Base-by-base conservation (phyloP, 179 eudicot species). In the Beta corolliflora region DNA sequence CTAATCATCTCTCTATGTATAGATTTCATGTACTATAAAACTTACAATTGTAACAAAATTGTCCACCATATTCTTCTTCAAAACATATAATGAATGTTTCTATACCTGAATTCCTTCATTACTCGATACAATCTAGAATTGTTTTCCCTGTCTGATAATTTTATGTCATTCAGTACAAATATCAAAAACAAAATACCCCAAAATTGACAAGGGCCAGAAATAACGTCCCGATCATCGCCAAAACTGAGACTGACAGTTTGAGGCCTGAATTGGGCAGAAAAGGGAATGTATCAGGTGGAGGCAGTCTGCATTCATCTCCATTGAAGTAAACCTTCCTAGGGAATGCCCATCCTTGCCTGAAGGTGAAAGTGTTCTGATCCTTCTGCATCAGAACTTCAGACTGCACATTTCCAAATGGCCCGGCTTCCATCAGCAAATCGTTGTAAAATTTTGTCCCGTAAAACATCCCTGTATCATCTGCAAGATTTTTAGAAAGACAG, bases 401-500 rank as follows among this genome's bases (percentile, higher is more conserved):
- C 81, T 94, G 98, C 56, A 92, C 87, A 81, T 88, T 94, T 58
- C 98, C 98, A 0, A 69, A 69, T 29, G 88, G 87, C 45, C 98
- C 98, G 0, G 97, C 97, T 85, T 94, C 93, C 97, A 91, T 90
- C 59, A 92, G 78, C 80, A 92, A 75, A 77, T 92, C 97, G 50
- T 94, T 94, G 85, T 83, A 94, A 86, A 85, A 92, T 71, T 94
- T 91, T 87, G 78, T 89, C 69, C 98, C 98, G 48, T 90, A 94
- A 80, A 94, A 94, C 98, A 94, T 94, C 19, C 94, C 98, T 8
- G 98, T 92, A 84, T 94, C 98, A 84, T 94, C 98, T 94, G 92
- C 84, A 85, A 12, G 13, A 55, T 29, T 76, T 71, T 23, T 3
- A 21, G 9, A 53, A 9, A 23, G 4, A 61, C 36, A 68, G 29